A percentile compares a stretch with the other conserved stretches of the same genome.
phyloP scores from a whole-genome alignment of 148 eudicot species.

The Nepenthes gracilis region DNA sequence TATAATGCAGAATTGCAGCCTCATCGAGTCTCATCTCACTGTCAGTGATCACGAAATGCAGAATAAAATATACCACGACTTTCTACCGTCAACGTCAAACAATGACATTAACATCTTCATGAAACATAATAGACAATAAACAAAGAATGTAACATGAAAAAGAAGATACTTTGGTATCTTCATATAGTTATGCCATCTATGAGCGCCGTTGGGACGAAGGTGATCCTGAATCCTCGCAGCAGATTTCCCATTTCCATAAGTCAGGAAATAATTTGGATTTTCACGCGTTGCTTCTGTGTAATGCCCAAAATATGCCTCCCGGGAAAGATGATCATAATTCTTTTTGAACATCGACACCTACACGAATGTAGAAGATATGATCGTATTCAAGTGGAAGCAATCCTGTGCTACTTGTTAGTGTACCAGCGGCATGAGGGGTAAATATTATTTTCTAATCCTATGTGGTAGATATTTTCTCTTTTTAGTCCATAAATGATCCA shows the following conservation, averaged over 20 bases:
- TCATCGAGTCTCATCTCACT: slow-evolving; percentile 50
- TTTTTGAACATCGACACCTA: slow-evolving; percentile 78
- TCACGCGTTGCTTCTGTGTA: slow-evolving; percentile 58
- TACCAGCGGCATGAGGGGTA: neutral
- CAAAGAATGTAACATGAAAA: neutral
- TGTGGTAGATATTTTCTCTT: too few species aligned
- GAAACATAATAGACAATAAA: neutral
- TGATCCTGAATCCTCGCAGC: slow-evolving; percentile 63
- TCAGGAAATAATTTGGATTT: slow-evolving; percentile 69
- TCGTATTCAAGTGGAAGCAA: neutral
- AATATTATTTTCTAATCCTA: too few species aligned
- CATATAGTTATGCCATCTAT: slow-evolving; percentile 71
- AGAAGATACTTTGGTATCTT: slow-evolving; percentile 35
- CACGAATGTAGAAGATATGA: neutral
- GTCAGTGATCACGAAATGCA: neutral
- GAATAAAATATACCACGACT: neutral
- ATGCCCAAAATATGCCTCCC: slow-evolving; percentile 33
- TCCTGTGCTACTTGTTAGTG: neutral
- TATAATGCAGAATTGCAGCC: slow-evolving; percentile 63
- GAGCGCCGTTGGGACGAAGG: slow-evolving; percentile 83
- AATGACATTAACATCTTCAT: neutral
- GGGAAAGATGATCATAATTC: slow-evolving; percentile 59
- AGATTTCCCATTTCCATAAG: slow-evolving; percentile 83
- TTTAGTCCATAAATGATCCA: too few species aligned
- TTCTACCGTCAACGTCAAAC: neutral